Conservation (phyloP, 2,329 filamentous ascomycete species). For the Fusarium gaditjirri region DNA sequence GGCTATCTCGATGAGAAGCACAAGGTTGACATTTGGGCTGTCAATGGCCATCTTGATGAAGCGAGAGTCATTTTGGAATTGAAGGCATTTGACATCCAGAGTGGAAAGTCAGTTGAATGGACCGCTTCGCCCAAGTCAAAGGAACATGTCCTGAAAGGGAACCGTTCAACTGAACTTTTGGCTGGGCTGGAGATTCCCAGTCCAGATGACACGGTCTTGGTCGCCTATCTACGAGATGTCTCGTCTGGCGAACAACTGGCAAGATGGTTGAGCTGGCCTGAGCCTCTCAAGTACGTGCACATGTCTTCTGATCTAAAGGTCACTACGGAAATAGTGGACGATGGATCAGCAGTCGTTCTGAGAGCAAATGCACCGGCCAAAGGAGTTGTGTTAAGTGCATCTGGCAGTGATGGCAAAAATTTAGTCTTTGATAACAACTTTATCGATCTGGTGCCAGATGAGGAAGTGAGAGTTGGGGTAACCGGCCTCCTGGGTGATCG, state of each 20-base stretch:
- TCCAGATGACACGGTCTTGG: not conserved
- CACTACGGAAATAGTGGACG: fast-evolving
- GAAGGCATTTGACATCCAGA: not conserved
- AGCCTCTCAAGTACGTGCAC: not conserved
- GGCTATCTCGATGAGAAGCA: not conserved
- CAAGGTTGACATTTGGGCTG: not conserved
- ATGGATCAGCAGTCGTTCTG: not conserved
- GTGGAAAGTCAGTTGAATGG: not conserved
- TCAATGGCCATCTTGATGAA: not conserved
- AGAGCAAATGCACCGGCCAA: not conserved
- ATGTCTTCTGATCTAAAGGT: not conserved
- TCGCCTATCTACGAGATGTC: not conserved
- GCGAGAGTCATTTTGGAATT: not conserved
- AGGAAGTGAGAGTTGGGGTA: not conserved
- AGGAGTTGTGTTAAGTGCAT: not conserved
- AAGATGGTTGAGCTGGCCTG: constrained; percentile 15
- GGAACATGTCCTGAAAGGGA: not conserved
- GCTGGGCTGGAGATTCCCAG: not conserved
- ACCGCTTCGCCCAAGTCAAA: fast-evolving
- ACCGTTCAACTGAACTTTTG: not conserved
- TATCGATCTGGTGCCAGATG: not conserved
- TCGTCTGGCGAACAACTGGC: not conserved
- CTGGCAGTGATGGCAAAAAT: fast-evolving
- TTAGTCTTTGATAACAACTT: not conserved
- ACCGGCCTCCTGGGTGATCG: fast-evolving